Evolutionary conservation across 352 stramenopile genomes (phyloP).

Genomic region (Pythium graminicola): DNA sequence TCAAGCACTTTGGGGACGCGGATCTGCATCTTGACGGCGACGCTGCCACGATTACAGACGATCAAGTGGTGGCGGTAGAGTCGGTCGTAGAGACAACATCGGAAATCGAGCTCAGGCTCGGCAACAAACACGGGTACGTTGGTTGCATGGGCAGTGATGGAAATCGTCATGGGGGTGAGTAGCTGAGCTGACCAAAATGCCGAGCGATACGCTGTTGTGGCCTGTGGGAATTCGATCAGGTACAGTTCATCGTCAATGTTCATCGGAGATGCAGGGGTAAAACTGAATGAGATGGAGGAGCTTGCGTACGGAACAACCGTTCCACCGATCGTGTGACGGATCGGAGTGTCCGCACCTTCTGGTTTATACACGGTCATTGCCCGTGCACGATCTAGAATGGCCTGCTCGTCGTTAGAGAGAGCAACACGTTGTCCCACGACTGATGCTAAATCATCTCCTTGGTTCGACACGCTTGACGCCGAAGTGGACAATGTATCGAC

Average conservation of each 20-base stretch:
- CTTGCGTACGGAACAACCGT: conserved; percentile 48
- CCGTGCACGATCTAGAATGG: conserved; percentile 26
- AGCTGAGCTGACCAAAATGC: conserved; percentile 8
- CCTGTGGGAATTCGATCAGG: conserved; percentile 31
- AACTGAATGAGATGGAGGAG: conserved; percentile 45
- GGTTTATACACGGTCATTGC: conserved; percentile 33
- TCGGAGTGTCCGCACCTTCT: conserved; percentile 31
- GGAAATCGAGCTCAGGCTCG: conserved; percentile 49
- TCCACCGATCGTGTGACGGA: conserved; percentile 36
- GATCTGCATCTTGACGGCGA: conserved; percentile 77
- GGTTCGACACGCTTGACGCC: background rate
- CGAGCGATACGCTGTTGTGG: conserved; percentile 1
- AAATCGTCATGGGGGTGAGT: conserved; percentile 16
- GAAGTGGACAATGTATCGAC: background rate
- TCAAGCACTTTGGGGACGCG: conserved; percentile 58
- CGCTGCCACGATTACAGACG: conserved; percentile 83
- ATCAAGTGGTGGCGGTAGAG: conserved; percentile 79
- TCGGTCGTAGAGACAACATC: conserved; percentile 81
- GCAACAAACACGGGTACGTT: conserved; percentile 44
- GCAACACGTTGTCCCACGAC: background rate
- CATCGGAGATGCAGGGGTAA: conserved; percentile 41
- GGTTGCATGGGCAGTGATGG: conserved; percentile 25
- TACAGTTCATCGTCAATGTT: conserved; percentile 29
- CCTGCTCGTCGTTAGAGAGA: conserved; percentile 30
- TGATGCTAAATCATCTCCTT: background rate